Evolutionary conservation across 257 asterid genomes (phyloP).

Genomic region (Solanum appendiculatum): DNA sequence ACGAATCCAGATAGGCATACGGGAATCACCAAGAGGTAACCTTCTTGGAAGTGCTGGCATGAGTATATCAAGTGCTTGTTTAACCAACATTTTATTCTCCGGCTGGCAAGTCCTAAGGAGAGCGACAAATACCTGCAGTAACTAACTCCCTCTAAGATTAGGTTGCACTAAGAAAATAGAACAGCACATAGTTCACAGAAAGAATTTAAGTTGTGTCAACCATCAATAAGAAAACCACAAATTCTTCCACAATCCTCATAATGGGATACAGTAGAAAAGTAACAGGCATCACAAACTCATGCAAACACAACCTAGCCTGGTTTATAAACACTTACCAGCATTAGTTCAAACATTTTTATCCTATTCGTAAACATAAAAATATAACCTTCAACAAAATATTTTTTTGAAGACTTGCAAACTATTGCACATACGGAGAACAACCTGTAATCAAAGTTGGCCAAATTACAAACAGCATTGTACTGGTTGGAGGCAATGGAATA

Average conservation of each 20-base stretch:
- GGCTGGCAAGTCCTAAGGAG: constrained; percentile 98
- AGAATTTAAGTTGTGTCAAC: neutral
- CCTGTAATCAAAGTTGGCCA: neutral
- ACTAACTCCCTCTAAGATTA: neutral
- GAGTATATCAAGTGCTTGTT: constrained; percentile 96
- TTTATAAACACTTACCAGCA: neutral
- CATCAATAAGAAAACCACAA: neutral
- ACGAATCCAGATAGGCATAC: constrained; percentile 99
- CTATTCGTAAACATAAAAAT: neutral
- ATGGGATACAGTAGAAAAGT: neutral
- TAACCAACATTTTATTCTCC: constrained; percentile 92
- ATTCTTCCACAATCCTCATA: neutral
- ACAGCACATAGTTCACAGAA: neutral
- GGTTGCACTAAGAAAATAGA: neutral
- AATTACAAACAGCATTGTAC: neutral
- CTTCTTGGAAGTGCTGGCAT: constrained; percentile 99
- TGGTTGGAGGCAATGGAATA: neutral
- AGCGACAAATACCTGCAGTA: constrained; percentile 90
- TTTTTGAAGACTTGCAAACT: neutral
- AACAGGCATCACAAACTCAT: neutral
- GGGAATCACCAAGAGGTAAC: constrained; percentile 96
- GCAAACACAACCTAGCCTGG: neutral
- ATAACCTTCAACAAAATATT: neutral
- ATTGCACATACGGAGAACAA: neutral
- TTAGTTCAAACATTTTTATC: neutral